Base-by-base conservation (phyloP, 2,329 filamentous ascomycete species). In the Fusarium chuoi region DNA sequence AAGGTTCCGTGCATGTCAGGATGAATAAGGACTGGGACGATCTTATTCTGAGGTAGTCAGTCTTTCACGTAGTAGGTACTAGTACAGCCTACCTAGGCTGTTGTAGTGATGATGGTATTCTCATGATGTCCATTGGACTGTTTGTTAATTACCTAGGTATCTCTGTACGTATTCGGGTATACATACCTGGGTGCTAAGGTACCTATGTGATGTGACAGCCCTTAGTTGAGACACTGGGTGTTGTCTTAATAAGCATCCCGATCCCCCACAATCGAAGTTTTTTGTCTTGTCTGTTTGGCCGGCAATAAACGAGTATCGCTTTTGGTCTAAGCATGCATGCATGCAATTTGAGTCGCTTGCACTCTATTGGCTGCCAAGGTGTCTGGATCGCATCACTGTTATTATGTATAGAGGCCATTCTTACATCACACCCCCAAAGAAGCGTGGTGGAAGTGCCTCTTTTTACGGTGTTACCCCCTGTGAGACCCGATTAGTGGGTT, bases 341-440 rank as follows among this genome's bases (percentile, higher is more conserved):
- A 48, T 20, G 44, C 57, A 28, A 49, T 65, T 65, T 49, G 49
- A 42, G n/a, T 69, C 10, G 26, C 42, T 62, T 45, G 35, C 56
- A n/a, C 48, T 60, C 36, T 67, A 73, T 73, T 75, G 73, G 73
- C 59, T 48, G 41, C 41, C 36, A 56, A 73, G 70, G 65, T 70
- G 30, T 73, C 73, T 57, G 62, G 46, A 61, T 75, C 62, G 58
- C 71, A 74, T 75, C 71, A 60, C 69, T 56, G 26, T 41, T 49
- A 13, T 30, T 30, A 28, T 46, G 12, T 20, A 30, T 45, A 46
- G 24, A 38, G 33, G 52, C 22, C 28, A 45, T 26, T 49, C 24
- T 54, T 54, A 48, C 46, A 44, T 59, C 52, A 58, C 64, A 51
- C 26, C 38, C 26, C 46, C 55, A 28, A 49, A 64, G 44, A 44